phyloP scores from a whole-genome alignment of 768 basidiomycete genomes.

The Leucosporidium creatinivorum region DNA sequence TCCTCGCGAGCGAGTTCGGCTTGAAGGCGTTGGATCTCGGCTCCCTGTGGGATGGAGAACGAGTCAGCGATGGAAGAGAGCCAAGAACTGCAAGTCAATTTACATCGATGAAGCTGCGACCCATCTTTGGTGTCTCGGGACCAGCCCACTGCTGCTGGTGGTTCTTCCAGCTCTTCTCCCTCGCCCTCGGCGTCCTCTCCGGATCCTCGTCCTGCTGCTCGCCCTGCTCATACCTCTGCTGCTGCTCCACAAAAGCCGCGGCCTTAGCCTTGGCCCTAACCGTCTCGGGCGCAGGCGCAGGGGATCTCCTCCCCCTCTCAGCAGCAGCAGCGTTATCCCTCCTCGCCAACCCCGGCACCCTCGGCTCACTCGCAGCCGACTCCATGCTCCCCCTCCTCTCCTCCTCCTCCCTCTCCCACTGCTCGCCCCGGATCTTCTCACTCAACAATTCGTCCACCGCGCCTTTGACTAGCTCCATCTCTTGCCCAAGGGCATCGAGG shows the following conservation, averaged over 20 bases:
- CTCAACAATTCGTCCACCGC: slow-evolving; percentile 66
- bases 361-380: slow-evolving; percentile 7
- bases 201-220: neutral
- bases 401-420: slow-evolving; percentile 34
- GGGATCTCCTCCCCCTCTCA: neutral
- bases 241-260: no score
- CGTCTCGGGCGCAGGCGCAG: no score
- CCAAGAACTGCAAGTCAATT: neutral
- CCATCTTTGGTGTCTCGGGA: slow-evolving; percentile 33
- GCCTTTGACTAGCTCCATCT: slow-evolving; percentile 84
- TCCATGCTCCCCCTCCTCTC: slow-evolving; percentile 34
- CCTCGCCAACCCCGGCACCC: slow-evolving; percentile 9
- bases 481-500: slow-evolving; percentile 71
- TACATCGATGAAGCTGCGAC: slow-evolving; percentile 13
- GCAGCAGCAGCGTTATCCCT: no score
- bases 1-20: neutral
- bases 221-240: neutral
- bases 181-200: slow-evolving; percentile 14
- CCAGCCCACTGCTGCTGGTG: slow-evolving; percentile 35
- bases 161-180: slow-evolving; percentile 13
- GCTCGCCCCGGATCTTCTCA: slow-evolving; percentile 47
- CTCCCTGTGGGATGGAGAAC: neutral
- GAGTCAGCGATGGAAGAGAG: no score
- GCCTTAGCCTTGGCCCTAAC: no score
- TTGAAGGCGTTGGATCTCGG: slow-evolving; percentile 10